Conservation (phyloP, 1,284 basidiomycete species). For the Malassezia sp. region DNA sequence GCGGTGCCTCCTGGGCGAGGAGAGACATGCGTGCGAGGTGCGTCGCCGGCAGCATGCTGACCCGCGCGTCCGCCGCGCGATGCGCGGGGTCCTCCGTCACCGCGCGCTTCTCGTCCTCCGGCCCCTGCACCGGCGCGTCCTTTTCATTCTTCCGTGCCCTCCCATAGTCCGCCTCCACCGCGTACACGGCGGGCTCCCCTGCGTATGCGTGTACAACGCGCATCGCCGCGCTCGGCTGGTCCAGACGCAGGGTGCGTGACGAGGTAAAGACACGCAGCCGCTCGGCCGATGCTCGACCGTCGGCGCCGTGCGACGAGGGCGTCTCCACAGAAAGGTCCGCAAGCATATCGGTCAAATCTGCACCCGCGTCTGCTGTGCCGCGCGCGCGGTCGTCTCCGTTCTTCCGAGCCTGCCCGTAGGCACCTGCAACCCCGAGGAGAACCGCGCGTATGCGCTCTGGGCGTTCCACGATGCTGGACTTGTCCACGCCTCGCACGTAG, state of each 20-base stretch:
- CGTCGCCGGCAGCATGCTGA: not conserved
- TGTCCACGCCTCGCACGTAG: constrained; percentile 39
- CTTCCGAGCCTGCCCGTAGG: constrained; percentile 15
- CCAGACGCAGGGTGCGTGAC: constrained; percentile 19
- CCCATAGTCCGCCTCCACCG: constrained; percentile 2
- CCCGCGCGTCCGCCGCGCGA: no score
- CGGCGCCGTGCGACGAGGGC: not conserved
- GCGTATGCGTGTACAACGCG: constrained; percentile 22
- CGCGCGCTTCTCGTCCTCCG: no score
- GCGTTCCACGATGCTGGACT: constrained; percentile 39
- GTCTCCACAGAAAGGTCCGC: constrained; percentile 22
- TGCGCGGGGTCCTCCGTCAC: no score
- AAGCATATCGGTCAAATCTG: constrained; percentile 23
- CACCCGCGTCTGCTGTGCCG: constrained; percentile 7
- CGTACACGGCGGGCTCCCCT: constrained; percentile 18
- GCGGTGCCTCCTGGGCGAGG: constrained; percentile 5
- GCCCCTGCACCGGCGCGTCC: no score
- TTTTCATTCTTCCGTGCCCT: not conserved
- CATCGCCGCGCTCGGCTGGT: constrained; percentile 27
- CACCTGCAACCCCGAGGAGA: constrained; percentile 31
- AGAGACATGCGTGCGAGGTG: constrained; percentile 5
- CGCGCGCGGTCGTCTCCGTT: no score
- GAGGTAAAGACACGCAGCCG: constrained; percentile 21
- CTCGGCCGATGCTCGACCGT: not conserved
- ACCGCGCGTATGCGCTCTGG: constrained; percentile 41